Evolutionary conservation across 2,329 filamentous ascomycete genomes (phyloP).

Genomic region (Septoria petroselini): DNA sequence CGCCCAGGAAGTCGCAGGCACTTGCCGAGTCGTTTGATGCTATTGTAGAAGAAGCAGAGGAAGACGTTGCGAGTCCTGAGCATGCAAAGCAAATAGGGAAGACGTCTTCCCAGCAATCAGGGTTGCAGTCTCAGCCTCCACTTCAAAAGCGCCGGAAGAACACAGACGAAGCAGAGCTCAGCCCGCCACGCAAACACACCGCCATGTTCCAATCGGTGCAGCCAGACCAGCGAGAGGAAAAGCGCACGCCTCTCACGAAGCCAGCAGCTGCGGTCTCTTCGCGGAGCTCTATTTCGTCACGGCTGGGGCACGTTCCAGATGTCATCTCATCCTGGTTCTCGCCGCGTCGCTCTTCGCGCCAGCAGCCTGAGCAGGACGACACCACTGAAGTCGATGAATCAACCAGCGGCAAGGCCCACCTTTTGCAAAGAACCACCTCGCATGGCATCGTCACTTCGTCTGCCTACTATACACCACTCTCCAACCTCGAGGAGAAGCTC

Average conservation of each 20-base stretch:
- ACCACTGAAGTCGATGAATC: not conserved
- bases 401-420: constrained; percentile 5
- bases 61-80: too few species aligned
- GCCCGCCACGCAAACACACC: constrained; percentile 5
- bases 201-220: not conserved
- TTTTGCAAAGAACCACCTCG: constrained; percentile 11
- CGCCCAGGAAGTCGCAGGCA: constrained; percentile 17
- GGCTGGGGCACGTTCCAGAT: constrained; percentile 35
- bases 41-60: not conserved
- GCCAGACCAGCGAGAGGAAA: not conserved
- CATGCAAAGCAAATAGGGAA: too few species aligned
- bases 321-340: constrained; percentile 40
- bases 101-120: not conserved
- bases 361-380: constrained; percentile 14
- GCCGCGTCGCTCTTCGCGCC: constrained; percentile 28
- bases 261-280: not conserved
- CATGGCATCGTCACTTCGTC: constrained; percentile 23
- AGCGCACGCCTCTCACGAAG: not conserved
- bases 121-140: not conserved
- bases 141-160: constrained; percentile 6
- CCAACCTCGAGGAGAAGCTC: constrained; percentile 40
- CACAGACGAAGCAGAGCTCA: not conserved
- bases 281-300: constrained; percentile 31
- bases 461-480: constrained; percentile 48
- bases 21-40: constrained; percentile 4